Conservation (phyloP, 768 basidiomycete genomes). For the Phlebiopsis flavidoalba region DNA sequence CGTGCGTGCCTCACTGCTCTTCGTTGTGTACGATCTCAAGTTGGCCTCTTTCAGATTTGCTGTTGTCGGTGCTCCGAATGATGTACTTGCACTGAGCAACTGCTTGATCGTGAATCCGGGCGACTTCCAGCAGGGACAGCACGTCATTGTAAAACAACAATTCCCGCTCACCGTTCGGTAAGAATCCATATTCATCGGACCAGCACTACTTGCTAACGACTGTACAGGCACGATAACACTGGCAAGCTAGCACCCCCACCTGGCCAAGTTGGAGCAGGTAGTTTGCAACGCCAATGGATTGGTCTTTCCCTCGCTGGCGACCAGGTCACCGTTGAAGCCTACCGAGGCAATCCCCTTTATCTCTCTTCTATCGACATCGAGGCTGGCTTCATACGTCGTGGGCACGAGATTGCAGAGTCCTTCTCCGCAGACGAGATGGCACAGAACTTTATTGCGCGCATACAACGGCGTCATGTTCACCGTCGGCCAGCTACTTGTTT, state of each 20-base stretch:
- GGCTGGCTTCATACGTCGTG: constrained; percentile 55
- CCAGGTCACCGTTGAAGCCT: constrained; percentile 60
- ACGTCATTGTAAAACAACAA: constrained; percentile 68
- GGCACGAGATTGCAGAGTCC: constrained; percentile 53
- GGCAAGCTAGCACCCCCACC: constrained; percentile 61
- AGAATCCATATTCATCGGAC: constrained; percentile 16
- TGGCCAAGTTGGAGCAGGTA: constrained; percentile 71
- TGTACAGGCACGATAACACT: constrained; percentile 70
- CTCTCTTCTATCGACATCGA: constrained; percentile 80
- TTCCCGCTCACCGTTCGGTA: constrained; percentile 75
- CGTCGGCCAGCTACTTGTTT: constrained; percentile 63
- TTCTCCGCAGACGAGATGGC: constrained; percentile 89
- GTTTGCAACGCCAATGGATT: constrained; percentile 85
- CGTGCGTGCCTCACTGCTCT: constrained; percentile 14
- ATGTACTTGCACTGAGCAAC: constrained; percentile 67
- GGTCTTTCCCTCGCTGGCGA: constrained; percentile 79
- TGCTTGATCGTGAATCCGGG: constrained; percentile 73
- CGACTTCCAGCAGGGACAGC: constrained; percentile 70
- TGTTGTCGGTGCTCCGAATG: constrained; percentile 22
- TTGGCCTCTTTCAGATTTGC: constrained; percentile 16
- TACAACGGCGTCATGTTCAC: constrained; percentile 72
- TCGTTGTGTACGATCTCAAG: neutral
- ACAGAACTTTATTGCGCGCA: constrained; percentile 63
- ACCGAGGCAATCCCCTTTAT: constrained; percentile 47
- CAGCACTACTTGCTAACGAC: neutral